phyloP scores from a whole-genome alignment of 2,329 filamentous ascomycete genomes.

The Pseudogymnoascus sp. region DNA sequence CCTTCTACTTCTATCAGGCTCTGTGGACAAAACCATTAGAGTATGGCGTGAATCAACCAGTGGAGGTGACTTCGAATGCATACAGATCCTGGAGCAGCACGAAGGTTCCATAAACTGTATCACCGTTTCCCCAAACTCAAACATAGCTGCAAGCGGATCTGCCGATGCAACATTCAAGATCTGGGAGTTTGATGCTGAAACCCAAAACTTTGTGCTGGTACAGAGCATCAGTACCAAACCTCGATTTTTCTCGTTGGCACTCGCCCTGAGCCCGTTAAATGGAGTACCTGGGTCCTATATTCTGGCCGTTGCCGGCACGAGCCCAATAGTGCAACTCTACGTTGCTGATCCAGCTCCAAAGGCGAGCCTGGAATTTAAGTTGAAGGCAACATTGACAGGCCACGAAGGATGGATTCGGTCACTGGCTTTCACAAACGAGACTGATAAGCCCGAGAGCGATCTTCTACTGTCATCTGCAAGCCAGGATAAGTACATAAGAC shows the following conservation, averaged over 20 bases:
- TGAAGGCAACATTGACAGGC: slow-evolving; percentile 70
- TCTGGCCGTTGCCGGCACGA: slow-evolving; percentile 80
- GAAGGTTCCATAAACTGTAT: slow-evolving; percentile 67
- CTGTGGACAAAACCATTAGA: slow-evolving; percentile 68
- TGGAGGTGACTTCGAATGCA: slow-evolving; percentile 25
- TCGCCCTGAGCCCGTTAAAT: slow-evolving; percentile 59
- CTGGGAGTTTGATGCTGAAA: slow-evolving; percentile 53
- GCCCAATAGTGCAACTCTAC: slow-evolving; percentile 72
- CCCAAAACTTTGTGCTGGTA: slow-evolving; percentile 40
- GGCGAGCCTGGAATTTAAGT: slow-evolving; percentile 46
- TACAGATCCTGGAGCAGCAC: slow-evolving; percentile 58
- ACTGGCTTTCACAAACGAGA: slow-evolving; percentile 66
- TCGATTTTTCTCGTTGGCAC: slow-evolving; percentile 71
- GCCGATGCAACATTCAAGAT: slow-evolving; percentile 65
- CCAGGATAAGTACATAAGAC: slow-evolving; percentile 92
- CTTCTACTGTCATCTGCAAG: slow-evolving; percentile 84
- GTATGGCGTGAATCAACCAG: slow-evolving; percentile 53
- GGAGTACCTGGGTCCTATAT: slow-evolving; percentile 44
- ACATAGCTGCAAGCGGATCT: slow-evolving; percentile 65
- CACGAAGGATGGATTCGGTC: slow-evolving; percentile 95
- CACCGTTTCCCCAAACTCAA: slow-evolving; percentile 29
- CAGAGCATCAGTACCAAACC: slow-evolving; percentile 67
- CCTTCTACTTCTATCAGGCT: slow-evolving; percentile 65
- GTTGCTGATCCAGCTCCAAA: slow-evolving; percentile 41
- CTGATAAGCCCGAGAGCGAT: slow-evolving; percentile 47